Conservation (phyloP, 2,329 filamentous ascomycete species). For the Esteya vermicola region DNA sequence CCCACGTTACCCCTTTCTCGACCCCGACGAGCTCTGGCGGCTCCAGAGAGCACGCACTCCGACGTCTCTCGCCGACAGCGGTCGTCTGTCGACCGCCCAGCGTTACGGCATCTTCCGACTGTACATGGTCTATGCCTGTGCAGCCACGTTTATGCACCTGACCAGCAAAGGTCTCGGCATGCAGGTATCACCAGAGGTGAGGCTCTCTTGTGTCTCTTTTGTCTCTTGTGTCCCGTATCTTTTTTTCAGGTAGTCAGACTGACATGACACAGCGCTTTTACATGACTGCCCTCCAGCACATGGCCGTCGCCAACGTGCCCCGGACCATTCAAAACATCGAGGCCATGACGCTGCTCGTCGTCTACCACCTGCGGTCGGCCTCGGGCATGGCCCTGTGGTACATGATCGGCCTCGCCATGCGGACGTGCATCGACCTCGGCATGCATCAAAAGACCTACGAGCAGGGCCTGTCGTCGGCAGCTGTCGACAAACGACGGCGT, state of each 20-base stretch:
- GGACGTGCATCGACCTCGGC: conserved; percentile 35
- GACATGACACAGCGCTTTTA: conserved; percentile 27
- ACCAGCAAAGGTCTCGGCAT: conserved; percentile 25
- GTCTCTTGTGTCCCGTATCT: no score
- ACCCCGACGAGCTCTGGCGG: conserved; percentile 27
- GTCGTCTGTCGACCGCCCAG: conserved; percentile 18
- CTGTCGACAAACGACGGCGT: conserved; percentile 24
- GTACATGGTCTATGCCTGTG: conserved; percentile 37
- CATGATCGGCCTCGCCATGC: conserved; percentile 38
- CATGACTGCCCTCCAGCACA: conserved; percentile 32
- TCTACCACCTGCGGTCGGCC: conserved; percentile 35
- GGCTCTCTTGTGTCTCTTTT: no score
- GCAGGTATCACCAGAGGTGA: not conserved
- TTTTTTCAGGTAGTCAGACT: no score
- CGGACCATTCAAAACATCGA: conserved; percentile 35
- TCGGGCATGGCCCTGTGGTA: conserved; percentile 38
- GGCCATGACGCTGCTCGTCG: conserved; percentile 33
- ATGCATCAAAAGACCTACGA: conserved; percentile 21
- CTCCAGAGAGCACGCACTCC: conserved; percentile 25
- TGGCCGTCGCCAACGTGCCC: conserved; percentile 31
- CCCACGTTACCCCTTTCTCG: conserved; percentile 33
- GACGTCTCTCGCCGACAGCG: conserved; percentile 19
- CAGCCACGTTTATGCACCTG: conserved; percentile 30
- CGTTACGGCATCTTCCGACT: conserved; percentile 34
- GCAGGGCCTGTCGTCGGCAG: not conserved